phyloP scores from a whole-genome alignment of 352 stramenopile species.

The Phytopythium kandeliae region DNA sequence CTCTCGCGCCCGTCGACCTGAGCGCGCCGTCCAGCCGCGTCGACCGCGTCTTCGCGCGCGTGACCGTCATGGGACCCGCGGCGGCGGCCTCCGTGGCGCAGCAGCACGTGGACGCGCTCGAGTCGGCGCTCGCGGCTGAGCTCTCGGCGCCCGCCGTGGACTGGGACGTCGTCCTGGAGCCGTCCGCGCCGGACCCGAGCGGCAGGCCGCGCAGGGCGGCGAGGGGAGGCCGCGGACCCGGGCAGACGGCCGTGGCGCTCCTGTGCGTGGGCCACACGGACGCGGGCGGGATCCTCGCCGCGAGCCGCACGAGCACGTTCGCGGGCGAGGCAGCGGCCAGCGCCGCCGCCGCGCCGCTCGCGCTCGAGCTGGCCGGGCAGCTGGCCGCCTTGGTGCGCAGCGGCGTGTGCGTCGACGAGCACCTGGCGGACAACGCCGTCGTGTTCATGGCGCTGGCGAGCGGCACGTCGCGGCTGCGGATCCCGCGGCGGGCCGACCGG shows the following conservation, averaged over 20 bases:
- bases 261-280: constrained; percentile 36
- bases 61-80: constrained; percentile 36
- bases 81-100: constrained; percentile 30
- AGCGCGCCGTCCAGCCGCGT: constrained; percentile 22
- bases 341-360: constrained; percentile 12
- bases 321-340: constrained; percentile 2
- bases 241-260: constrained; percentile 31
- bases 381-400: constrained; percentile 26
- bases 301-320: constrained; percentile 26
- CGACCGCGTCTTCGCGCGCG: constrained; percentile 23
- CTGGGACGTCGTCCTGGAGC: constrained; percentile 33
- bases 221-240: constrained; percentile 10
- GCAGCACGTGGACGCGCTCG: constrained; percentile 27
- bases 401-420: constrained; percentile 62
- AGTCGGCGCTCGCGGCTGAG: constrained; percentile 16
- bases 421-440: constrained; percentile 63
- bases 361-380: constrained; percentile 26
- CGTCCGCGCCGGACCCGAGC: constrained; percentile 1
- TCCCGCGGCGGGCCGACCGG: constrained; percentile 33
- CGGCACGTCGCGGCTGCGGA: constrained; percentile 43
- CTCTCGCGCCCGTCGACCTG: constrained; percentile 33
- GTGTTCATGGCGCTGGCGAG: constrained; percentile 63
- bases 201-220: neutral
- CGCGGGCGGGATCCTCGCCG: constrained; percentile 32
- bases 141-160: constrained; percentile 9